Evolutionary conservation across 2,329 filamentous ascomycete genomes (phyloP).

Genomic region (Septoria linicola): DNA sequence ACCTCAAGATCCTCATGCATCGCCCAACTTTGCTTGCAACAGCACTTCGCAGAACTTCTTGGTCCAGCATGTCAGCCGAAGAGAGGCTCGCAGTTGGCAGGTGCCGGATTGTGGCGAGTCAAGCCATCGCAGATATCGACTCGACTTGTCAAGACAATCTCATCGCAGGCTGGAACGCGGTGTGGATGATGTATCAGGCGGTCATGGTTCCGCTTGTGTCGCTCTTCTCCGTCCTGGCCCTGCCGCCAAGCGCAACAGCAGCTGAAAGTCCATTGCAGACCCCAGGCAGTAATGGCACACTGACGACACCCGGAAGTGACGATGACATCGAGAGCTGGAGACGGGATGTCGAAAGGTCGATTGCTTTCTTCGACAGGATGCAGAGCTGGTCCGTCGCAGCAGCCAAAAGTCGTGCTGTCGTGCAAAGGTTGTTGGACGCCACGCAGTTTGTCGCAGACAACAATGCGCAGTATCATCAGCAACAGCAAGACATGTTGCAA

Average conservation of each 20-base stretch:
- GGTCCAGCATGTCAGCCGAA: conserved; percentile 56
- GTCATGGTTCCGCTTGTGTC: conserved; percentile 75
- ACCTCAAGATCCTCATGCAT: conserved; percentile 73
- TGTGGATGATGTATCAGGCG: conserved; percentile 79
- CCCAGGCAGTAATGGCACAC: conserved; percentile 41
- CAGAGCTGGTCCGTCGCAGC: conserved; percentile 47
- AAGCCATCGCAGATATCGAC: conserved; percentile 71
- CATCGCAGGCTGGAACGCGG: conserved; percentile 77
- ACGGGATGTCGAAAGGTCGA: conserved; percentile 42
- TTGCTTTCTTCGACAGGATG: conserved; percentile 46
- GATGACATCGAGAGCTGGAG: conserved; percentile 44
- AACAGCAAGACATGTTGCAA: conserved; percentile 23
- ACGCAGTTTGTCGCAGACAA: conserved; percentile 33
- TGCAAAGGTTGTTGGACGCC: conserved; percentile 45
- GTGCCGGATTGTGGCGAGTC: conserved; percentile 67
- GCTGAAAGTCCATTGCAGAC: conserved; percentile 51
- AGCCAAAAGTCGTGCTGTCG: conserved; percentile 44
- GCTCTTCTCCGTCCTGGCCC: conserved; percentile 52
- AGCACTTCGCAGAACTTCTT: conserved; percentile 56
- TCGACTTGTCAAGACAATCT: conserved; percentile 69
- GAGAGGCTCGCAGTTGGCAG: conserved; percentile 67
- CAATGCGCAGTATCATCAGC: conserved; percentile 29
- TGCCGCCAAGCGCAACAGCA: conserved; percentile 10
- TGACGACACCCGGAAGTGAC: conserved; percentile 24
- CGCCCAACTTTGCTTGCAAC: conserved; percentile 67